Base-by-base conservation (phyloP, 2,329 filamentous ascomycete genomes). In the Rugonectria rugulosa region DNA sequence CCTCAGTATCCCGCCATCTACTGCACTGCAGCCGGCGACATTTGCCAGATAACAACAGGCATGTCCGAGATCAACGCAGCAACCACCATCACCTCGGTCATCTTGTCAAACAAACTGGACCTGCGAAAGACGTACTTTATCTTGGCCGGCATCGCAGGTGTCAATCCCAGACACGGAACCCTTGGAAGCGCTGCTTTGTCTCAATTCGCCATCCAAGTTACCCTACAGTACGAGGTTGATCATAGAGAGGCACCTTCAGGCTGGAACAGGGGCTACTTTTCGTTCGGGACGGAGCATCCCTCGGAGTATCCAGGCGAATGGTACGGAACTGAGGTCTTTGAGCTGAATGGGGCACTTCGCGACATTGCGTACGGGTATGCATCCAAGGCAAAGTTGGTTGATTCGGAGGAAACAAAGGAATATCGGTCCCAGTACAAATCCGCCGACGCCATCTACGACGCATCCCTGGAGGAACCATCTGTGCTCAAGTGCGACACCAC, bases 31-130 rank as follows among this genome's bases (percentile, higher is more conserved):
- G 47, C 51, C 41, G 46, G 47, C 6, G 20, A 40, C 7, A 45
- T 59, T 31, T 59, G 56, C 47, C 56, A 59, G 31, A 47, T 59
- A 11, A 56, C 47, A 14, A 59, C 56, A 23, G 56, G 43, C 24
- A 54, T 52, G 47, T 49, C 50, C 17, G 57, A 60, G 26, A 62
- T 62, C 41, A 62, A 62, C 45, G 59, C 59, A 11, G 59, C 57
- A 14, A 48, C 51, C 3, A 55, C 59, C 8, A 29, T 60, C 29
- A 50, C 41, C 10, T 45, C 48, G 8, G 11, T 60, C 11, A 10
- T 57, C 38, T 21, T 49, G 8, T 56, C 53, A n/a, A 20, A 11
- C 6, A 37, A 32, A 23, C 56, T 62, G 24, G 53, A 60, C 34
- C 29, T 62, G 19, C 40, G 26, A 12, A 57, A 47, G 34, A 62